Percentiles rank a stretch among this genome's conserved stretches.
Conservation (phyloP, 352 stramenopile species). For the Globisporangium uncinulatum region DNA sequence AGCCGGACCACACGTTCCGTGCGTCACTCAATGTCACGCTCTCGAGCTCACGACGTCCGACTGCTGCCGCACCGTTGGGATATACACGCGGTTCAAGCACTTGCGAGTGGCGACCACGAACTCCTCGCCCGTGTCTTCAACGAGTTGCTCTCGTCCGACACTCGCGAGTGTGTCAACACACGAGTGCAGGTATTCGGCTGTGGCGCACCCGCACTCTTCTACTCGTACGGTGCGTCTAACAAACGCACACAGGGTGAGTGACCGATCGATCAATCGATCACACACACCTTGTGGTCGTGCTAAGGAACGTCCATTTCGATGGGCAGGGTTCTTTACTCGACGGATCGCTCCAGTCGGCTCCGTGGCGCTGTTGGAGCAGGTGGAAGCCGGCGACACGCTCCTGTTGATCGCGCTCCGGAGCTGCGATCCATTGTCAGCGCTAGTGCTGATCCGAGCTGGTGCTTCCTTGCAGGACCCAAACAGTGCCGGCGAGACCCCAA, state of each 20-base stretch:
- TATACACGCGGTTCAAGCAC: constrained; percentile 51
- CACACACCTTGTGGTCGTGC: background rate
- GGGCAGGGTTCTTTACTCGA: constrained; percentile 50
- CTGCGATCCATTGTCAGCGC: constrained; percentile 24
- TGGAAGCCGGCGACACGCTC: constrained; percentile 44
- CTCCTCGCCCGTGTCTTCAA: constrained; percentile 35
- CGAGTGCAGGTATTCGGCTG: constrained; percentile 35
- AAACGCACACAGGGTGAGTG: background rate
- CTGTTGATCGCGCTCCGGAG: constrained; percentile 43
- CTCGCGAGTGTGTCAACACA: constrained; percentile 22
- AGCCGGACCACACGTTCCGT: background rate
- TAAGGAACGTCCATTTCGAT: background rate
- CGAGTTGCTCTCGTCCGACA: constrained; percentile 21
- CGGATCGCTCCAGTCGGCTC: background rate
- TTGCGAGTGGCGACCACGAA: constrained; percentile 21
- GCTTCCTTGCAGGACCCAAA: constrained; percentile 32
- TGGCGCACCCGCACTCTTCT: constrained; percentile 42
- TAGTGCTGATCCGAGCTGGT: constrained; percentile 23
- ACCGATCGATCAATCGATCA: no score
- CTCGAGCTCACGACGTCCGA: constrained; percentile 11
- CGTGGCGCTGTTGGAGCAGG: constrained; percentile 27
- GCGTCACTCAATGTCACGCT: background rate
- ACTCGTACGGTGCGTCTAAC: constrained; percentile 34
- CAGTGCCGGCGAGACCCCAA: constrained; percentile 18
- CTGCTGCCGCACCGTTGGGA: constrained; percentile 46